These are phyloP conservation scores for Citrus medica DNA, from an alignment of 345 rosid species.

Conservation along the genomic window DNA sequence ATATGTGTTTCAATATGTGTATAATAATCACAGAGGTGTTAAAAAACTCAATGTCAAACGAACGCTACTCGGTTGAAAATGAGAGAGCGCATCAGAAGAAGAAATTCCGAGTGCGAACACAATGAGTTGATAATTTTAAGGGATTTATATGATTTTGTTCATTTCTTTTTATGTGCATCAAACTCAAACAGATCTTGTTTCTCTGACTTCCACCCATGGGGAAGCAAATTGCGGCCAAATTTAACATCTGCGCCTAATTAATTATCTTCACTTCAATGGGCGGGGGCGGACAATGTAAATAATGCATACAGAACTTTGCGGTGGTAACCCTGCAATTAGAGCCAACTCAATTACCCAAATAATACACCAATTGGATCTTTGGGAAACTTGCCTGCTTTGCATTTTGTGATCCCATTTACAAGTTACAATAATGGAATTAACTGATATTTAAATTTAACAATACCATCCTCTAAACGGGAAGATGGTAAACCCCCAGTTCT, in stretches of 20 bases:
- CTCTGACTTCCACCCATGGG: neutral
- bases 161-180: neutral
- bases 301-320: neutral
- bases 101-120: neutral
- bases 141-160: neutral
- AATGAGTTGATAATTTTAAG: neutral
- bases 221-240: neutral
- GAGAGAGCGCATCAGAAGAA: neutral
- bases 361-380: neutral
- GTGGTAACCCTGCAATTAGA: neutral
- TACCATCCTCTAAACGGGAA: slow-evolving; percentile 15
- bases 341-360: neutral
- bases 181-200: neutral
- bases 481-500: slow-evolving; percentile 16
- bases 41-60: neutral
- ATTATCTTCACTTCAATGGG: neutral
- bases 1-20: too few species aligned
- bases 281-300: neutral
- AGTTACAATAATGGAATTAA: slow-evolving; percentile 19
- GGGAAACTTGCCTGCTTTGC: slow-evolving; percentile 12
- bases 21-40: too few species aligned
- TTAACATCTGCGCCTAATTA: neutral
- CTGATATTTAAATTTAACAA: slow-evolving; percentile 1
- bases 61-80: too few species aligned
- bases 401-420: slow-evolving; percentile 29